Conservation (phyloP, 2,329 filamentous ascomycete genomes). For the Aureobasidium lini region DNA sequence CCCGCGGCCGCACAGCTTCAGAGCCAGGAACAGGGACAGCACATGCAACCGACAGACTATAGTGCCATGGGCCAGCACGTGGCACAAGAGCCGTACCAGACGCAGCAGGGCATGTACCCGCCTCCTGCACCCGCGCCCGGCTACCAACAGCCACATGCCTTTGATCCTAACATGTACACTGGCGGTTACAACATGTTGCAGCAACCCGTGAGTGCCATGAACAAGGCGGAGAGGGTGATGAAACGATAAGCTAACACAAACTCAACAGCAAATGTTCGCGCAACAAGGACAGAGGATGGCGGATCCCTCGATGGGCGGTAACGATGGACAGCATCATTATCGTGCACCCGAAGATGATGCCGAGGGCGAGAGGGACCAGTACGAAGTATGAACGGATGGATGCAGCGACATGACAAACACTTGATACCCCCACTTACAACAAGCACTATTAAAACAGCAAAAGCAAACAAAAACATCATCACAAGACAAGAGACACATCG, state of each 20-base stretch:
- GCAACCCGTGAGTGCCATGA: conserved; percentile 59
- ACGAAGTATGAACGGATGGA: conserved; percentile 11
- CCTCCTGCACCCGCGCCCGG: conserved; percentile 70
- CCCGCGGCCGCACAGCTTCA: conserved; percentile 22
- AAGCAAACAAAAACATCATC: neutral
- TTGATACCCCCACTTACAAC: conserved; percentile 11
- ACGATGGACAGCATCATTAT: conserved; percentile 15
- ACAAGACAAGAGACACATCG: neutral
- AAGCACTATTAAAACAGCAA: neutral
- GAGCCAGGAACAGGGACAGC: conserved; percentile 23
- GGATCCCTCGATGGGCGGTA: conserved; percentile 14
- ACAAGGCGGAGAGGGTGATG: neutral
- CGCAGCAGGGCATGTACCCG: conserved; percentile 72
- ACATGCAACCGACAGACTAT: conserved; percentile 23
- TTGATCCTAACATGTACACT: conserved; percentile 71
- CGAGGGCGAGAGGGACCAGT: conserved; percentile 17
- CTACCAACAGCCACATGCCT: conserved; percentile 69
- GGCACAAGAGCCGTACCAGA: conserved; percentile 53
- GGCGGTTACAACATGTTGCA: conserved; percentile 69
- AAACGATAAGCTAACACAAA: neutral
- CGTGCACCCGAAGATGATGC: conserved; percentile 16
- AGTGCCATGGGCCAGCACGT: conserved; percentile 27
- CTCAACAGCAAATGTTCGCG: conserved; percentile 11
- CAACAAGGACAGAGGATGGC: conserved; percentile 16
- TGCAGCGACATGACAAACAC: conserved; percentile 3